Evolutionary conservation across 2,329 filamentous ascomycete species (phyloP), one percentile per base, ranked within the genome.

Genomic region (Hypoxylon rubiginosum): DNA sequence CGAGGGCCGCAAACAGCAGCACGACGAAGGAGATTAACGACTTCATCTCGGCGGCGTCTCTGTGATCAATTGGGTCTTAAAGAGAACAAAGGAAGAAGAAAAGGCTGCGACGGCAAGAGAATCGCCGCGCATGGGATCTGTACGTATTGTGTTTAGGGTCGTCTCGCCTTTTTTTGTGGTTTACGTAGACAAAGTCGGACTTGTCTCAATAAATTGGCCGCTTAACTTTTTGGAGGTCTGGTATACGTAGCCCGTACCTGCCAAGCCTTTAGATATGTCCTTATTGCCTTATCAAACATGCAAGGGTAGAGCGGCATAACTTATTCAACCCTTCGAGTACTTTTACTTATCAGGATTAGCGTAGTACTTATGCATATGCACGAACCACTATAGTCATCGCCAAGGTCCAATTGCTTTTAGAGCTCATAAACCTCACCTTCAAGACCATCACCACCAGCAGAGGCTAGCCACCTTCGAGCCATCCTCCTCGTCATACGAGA

Each of bases 11-110:
- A 68, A 92, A 84, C 69, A 88, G 84, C 74, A 94, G 82, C 66
- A 93, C 80, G 70, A 93, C 82, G 76, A 92, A 85, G 74, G 91
- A 90, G 81, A 91, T 80, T 77, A 91, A 81, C 84, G 90, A 92
- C 86, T 89, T 87, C 93, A 97, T 96, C 71, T 77, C n/a, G n/a
- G n/a, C 89, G 77, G 39, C 21, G 43, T 67, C 58, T 67, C 64
- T 57, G 30, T 62, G 58, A 36, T 62, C 62, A 67, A 67, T 70
- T 66, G 63, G 55, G 61, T 62, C 46, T 49, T 62, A 56, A 51
- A 43, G 61, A 56, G 39, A 61, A 69, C 58, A 60, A 58, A 55
- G 53, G 50, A 73, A 66, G 70, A 55, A 69, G 41, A 70, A 67
- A 69, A 63, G 45, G 41, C 66, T 58, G 70, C 68, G 64, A 69